Conservation (phyloP, 257 asterid species). For the Solanum sejunctum region DNA sequence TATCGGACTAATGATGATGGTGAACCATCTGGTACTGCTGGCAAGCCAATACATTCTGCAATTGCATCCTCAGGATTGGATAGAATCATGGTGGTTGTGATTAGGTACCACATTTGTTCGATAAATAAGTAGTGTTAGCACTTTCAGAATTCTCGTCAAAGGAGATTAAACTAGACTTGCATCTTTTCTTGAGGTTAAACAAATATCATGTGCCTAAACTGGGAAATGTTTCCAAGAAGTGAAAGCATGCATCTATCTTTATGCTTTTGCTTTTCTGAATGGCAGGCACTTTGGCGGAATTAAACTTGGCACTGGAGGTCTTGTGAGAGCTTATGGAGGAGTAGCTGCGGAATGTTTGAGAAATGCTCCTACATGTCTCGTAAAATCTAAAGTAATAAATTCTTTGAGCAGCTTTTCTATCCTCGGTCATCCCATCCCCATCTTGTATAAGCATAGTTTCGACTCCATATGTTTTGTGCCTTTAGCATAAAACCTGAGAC, state of each 20-base stretch:
- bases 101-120: slow-evolving; percentile 29
- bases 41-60: slow-evolving; percentile 86
- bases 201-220: neutral
- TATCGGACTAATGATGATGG: slow-evolving; percentile 88
- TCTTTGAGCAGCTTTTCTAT: neutral
- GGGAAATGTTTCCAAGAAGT: neutral
- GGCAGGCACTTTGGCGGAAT: slow-evolving; percentile 86
- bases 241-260: neutral
- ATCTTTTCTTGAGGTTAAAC: neutral
- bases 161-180: neutral
- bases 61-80: slow-evolving; percentile 77
- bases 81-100: slow-evolving; percentile 84
- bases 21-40: slow-evolving; percentile 97
- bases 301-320: slow-evolving; percentile 97
- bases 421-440: neutral
- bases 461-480: neutral
- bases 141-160: neutral
- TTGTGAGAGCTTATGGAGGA: slow-evolving; percentile 97
- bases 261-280: neutral
- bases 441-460: neutral
- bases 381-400: slow-evolving; percentile 67
- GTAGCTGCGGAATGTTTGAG: slow-evolving; percentile 77
- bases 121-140: neutral
- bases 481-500: neutral
- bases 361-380: slow-evolving; percentile 64